Conservation (phyloP, 2,329 filamentous ascomycete genomes). For the Pyricularia sp. region DNA sequence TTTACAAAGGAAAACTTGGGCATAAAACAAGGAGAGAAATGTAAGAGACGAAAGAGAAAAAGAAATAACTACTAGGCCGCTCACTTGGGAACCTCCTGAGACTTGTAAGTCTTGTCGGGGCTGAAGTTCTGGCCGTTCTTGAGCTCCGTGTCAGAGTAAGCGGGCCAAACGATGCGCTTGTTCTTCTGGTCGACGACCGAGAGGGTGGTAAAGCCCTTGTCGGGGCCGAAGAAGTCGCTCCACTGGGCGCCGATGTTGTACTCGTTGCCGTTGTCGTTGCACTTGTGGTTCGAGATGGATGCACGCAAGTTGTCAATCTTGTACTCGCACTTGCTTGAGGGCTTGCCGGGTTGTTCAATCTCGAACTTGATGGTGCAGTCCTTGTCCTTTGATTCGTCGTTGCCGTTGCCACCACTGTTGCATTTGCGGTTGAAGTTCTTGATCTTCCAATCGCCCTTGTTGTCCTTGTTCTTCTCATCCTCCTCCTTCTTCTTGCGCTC, state of each 20-base stretch:
- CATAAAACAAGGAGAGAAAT: neutral
- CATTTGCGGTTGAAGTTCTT: neutral
- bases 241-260: conserved; percentile 45
- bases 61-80: neutral
- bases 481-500: neutral
- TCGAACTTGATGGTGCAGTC: neutral
- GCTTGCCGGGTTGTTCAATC: neutral
- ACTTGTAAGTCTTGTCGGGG: conserved; percentile 33
- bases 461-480: neutral
- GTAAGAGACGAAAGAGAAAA: neutral
- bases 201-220: conserved; percentile 45
- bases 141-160: conserved; percentile 44
- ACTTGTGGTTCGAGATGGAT: neutral
- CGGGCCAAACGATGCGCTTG: conserved; percentile 38
- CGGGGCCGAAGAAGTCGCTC: conserved; percentile 44
- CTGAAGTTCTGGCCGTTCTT: conserved; percentile 31
- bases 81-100: neutral
- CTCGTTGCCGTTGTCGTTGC: conserved; percentile 23
- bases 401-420: neutral
- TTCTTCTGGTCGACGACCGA: conserved; percentile 34
- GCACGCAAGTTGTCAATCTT: neutral
- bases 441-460: neutral
- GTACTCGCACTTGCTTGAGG: neutral
- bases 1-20: neutral
- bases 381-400: neutral